Conservation (phyloP, 768 basidiomycete species). For the Epithele typhae region DNA sequence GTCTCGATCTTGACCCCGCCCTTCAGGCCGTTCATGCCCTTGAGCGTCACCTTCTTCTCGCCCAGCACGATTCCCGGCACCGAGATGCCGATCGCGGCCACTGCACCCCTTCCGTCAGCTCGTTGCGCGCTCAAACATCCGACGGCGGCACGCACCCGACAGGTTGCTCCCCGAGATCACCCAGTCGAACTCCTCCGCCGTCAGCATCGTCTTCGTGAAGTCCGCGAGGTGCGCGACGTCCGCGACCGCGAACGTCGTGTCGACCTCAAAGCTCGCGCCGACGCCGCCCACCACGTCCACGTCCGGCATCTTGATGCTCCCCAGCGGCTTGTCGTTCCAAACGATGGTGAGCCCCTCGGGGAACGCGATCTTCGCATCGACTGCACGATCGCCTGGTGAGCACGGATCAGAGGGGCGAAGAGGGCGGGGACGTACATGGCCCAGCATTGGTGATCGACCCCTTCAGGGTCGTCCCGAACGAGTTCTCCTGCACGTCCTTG, state of each 20-base stretch:
- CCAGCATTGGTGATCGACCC: conserved; percentile 68
- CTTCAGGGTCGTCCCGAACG: conserved; percentile 53
- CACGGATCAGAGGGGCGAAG: background rate
- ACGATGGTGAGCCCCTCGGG: conserved; percentile 54
- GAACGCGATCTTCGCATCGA: conserved; percentile 68
- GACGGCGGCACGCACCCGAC: conserved; percentile 37
- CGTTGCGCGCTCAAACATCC: background rate
- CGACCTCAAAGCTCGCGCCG: conserved; percentile 53
- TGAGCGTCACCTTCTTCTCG: conserved; percentile 55
- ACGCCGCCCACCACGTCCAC: conserved; percentile 56
- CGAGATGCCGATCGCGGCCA: conserved; percentile 29
- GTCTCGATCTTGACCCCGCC: conserved; percentile 57
- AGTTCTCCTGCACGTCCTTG: conserved; percentile 47
- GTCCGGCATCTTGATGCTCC: conserved; percentile 56
- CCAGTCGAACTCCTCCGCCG: conserved; percentile 65
- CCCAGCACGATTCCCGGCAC: conserved; percentile 53
- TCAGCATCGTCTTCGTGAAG: conserved; percentile 67
- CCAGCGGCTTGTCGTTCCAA: conserved; percentile 56
- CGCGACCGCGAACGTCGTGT: conserved; percentile 54
- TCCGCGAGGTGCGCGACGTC: conserved; percentile 53
- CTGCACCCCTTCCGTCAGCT: background rate
- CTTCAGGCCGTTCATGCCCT: conserved; percentile 67
- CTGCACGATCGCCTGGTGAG: conserved; percentile 19
- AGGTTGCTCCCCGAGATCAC: conserved; percentile 61
- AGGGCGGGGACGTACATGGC: conserved; percentile 48